These are phyloP conservation scores for Fusarium avenaceum DNA, from an alignment of 2,329 filamentous ascomycete genomes.

Conservation along the genomic window DNA sequence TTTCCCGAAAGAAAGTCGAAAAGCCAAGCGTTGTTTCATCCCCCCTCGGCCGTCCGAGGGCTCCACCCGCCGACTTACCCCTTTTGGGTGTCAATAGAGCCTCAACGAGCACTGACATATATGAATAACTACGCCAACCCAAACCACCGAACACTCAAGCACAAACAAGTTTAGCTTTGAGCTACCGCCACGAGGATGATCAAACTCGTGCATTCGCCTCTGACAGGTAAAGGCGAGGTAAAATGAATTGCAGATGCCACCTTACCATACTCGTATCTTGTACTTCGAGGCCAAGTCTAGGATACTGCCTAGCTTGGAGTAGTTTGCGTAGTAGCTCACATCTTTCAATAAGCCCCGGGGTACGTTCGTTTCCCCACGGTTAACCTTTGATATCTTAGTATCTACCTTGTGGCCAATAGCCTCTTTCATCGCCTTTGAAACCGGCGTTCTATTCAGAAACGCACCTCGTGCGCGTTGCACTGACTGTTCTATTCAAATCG, in stretches of 20 bases:
- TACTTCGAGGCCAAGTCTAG: conserved; percentile 3
- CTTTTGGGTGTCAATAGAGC: conserved; percentile 48
- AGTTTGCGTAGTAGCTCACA: neutral
- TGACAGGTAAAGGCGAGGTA: conserved; percentile 14
- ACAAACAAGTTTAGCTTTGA: conserved; percentile 9
- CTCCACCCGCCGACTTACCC: conserved; percentile 31
- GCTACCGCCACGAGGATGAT: neutral
- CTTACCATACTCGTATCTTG: neutral
- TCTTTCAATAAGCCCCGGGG: conserved; percentile 28
- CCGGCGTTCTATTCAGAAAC: conserved; percentile 1
- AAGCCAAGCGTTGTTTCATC: conserved; percentile 8
- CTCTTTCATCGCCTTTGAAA: conserved; percentile 18
- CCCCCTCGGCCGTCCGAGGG: conserved; percentile 12
- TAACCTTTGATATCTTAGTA: conserved; percentile 15
- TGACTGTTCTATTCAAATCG: conserved; percentile 9
- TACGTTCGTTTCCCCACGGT: neutral
- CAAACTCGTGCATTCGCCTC: conserved; percentile 18
- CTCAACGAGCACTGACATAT: conserved; percentile 40
- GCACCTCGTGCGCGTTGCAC: conserved; percentile 9
- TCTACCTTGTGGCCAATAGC: conserved; percentile 4
- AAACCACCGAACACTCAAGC: conserved; percentile 3
- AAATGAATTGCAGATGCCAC: neutral
- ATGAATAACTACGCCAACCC: conserved; percentile 5
- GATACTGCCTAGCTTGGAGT: neutral
- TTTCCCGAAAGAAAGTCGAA: neutral